These are phyloP conservation scores for Insectozyma bohioensis DNA, from an alignment of 1,139 yeast species.

Conservation along the genomic window DNA sequence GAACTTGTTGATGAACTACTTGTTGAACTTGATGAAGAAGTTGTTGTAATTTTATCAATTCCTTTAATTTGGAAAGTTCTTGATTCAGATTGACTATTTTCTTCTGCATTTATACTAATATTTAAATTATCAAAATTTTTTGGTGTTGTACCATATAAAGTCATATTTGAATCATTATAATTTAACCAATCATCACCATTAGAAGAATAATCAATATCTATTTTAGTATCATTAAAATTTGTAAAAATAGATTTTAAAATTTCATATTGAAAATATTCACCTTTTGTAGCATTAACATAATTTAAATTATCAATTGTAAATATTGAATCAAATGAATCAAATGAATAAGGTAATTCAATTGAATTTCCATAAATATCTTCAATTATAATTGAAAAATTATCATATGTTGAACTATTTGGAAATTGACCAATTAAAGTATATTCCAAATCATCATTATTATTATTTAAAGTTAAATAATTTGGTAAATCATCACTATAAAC, in stretches of 20 bases:
- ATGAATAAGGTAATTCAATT: conserved; percentile 56
- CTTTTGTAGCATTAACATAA: conserved; percentile 66
- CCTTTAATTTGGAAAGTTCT: conserved; percentile 59
- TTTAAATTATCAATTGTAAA: conserved; percentile 55
- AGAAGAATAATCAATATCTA: conserved; percentile 38
- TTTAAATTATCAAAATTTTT: conserved; percentile 46
- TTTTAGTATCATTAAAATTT: conserved; percentile 48
- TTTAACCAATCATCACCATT: conserved; percentile 60
- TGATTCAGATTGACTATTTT: conserved; percentile 31
- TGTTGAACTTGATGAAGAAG: conserved; percentile 22
- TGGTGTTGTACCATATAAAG: conserved; percentile 73
- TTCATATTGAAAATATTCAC: conserved; percentile 55
- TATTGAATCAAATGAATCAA: conserved; percentile 47
- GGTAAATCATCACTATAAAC: conserved; percentile 54
- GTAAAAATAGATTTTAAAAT: conserved; percentile 56
- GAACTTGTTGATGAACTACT: conserved; percentile 24
- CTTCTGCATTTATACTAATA: conserved; percentile 55
- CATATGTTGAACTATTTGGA: conserved; percentile 44
- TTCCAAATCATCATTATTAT: conserved; percentile 27
- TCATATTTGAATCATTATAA: conserved; percentile 57
- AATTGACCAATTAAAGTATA: conserved; percentile 58
- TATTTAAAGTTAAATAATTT: conserved; percentile 55
- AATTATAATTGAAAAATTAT: conserved; percentile 56
- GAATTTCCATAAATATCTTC: conserved; percentile 64
- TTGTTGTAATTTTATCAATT: conserved; percentile 29